phyloP scores from a whole-genome alignment of 306 rosid species.

The Trifolium pratense region DNA sequence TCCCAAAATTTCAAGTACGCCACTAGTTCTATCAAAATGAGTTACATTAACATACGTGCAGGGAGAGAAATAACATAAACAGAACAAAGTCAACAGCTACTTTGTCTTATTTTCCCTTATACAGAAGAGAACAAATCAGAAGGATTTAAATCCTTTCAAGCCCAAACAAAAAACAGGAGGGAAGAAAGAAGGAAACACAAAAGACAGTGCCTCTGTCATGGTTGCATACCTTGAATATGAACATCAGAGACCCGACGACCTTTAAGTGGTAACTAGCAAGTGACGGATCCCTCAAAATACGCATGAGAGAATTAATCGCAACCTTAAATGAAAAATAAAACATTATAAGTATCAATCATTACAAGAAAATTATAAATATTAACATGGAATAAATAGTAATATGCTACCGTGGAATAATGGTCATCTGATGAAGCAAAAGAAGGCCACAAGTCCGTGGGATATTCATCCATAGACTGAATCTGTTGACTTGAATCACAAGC shows the following conservation, averaged over 20 bases:
- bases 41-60: neutral
- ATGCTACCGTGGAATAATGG: conserved; percentile 83
- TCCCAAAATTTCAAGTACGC: neutral
- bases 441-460: conserved; percentile 89
- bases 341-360: conserved; percentile 18
- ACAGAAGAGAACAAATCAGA: neutral
- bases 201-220: conserved; percentile 11
- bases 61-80: conserved; percentile 4
- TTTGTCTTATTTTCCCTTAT: neutral
- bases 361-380: conserved; percentile 29
- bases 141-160: neutral
- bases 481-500: conserved; percentile 91
- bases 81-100: neutral
- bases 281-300: conserved; percentile 96
- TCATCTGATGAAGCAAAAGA: conserved; percentile 97
- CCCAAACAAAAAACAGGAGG: neutral
- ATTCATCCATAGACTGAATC: conserved; percentile 87
- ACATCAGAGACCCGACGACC: conserved; percentile 98
- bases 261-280: conserved; percentile 89
- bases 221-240: conserved; percentile 87
- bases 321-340: conserved; percentile 59
- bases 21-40: neutral
- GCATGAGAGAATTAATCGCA: conserved; percentile 96
- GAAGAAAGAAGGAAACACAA: conserved; percentile 11
- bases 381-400: conserved; percentile 33